Evolutionary conservation across 2,329 filamentous ascomycete genomes (phyloP), one percentile per base, ranked within the genome.

Genomic region (Fusarium marasasianum): DNA sequence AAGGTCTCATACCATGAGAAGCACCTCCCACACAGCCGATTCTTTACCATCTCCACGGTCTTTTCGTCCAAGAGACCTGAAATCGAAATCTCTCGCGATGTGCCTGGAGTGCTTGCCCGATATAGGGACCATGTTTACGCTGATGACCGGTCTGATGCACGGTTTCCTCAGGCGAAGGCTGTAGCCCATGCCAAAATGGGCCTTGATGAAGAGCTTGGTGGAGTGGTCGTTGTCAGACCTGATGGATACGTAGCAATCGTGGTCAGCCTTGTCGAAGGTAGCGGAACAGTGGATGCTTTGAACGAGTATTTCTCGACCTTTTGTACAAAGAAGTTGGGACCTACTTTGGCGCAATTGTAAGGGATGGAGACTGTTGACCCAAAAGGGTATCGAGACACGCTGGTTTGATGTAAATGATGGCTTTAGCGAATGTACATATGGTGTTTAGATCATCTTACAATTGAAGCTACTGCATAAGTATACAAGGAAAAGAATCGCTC

Each of bases 141-240:
- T 2, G 95, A 98, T 78, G 94, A 98, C 81, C 87, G 93, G 54
- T 91, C 90, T 85, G 93, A 96, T 80, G 86, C 88, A 48, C 87
- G 90, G 12, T 91, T 94, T 2, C 91, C 92, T 0, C 86, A 92
- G 26, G 92, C 93, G 3, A 87, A 87, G 76, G 94, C 92, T 10
- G 87, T 93, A 6, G 94, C 94, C 10, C 95, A 98, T 82, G 91
- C 92, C 47, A 98, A 97, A 87, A 92, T 97, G 87, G 95, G 95
- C 0, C 81, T 98, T 33, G 89, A 92, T 73, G 86, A 92, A 78
- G 90, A 93, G 70, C 88, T 85, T 70, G 94, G 94, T 17, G 94
- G 92, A 64, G 89, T 98, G 5, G 91, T 97, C 4, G 92, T 98
- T 15, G 93, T 97, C 13, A 86, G 95, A 50, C 95, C 95, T 0